Conservation (phyloP, 139 green algal species). For the Auxenochlorella pyrenoidosa region DNA sequence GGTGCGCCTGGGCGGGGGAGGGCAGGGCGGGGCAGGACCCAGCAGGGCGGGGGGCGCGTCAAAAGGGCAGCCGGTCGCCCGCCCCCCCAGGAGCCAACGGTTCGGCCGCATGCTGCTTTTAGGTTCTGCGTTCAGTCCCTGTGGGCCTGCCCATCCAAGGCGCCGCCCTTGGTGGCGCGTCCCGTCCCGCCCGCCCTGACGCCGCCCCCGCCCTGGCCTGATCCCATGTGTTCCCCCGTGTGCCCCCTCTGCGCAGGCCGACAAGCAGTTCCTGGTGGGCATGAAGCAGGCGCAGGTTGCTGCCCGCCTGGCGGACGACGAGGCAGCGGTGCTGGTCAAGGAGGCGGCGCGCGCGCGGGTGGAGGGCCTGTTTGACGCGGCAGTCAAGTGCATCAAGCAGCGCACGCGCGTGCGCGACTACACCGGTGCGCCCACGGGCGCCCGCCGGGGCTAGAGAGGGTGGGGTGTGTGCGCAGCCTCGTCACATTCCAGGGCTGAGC, state of each 20-base stretch:
- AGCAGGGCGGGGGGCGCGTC: no score
- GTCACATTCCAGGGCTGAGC: no score
- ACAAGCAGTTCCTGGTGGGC: constrained; percentile 54
- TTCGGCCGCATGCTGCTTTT: no score
- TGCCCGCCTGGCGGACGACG: constrained; percentile 88
- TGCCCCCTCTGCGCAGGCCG: constrained; percentile 51
- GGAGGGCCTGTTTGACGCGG: constrained; percentile 73
- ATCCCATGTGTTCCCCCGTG: no score
- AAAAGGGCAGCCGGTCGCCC: no score
- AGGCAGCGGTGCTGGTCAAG: constrained; percentile 73
- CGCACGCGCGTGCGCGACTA: constrained; percentile 51
- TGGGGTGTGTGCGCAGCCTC: no score
- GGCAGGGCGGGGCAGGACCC: no score
- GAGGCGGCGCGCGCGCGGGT: constrained; percentile 66
- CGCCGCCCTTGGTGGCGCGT: no score
- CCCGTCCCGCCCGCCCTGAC: neutral
- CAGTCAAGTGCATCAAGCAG: constrained; percentile 76
- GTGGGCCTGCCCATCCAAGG: no score
- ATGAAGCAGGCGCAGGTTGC: constrained; percentile 63
- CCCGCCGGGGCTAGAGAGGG: no score
- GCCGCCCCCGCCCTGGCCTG: neutral
- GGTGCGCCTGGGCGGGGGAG: neutral
- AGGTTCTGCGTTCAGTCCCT: no score
- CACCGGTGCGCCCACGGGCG: constrained; percentile 35
- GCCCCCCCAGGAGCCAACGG: no score